Percentiles rank a stretch among this genome's conserved stretches.
phyloP scores from a whole-genome alignment of 768 basidiomycete genomes.

The Xanthoconium purpureum region DNA sequence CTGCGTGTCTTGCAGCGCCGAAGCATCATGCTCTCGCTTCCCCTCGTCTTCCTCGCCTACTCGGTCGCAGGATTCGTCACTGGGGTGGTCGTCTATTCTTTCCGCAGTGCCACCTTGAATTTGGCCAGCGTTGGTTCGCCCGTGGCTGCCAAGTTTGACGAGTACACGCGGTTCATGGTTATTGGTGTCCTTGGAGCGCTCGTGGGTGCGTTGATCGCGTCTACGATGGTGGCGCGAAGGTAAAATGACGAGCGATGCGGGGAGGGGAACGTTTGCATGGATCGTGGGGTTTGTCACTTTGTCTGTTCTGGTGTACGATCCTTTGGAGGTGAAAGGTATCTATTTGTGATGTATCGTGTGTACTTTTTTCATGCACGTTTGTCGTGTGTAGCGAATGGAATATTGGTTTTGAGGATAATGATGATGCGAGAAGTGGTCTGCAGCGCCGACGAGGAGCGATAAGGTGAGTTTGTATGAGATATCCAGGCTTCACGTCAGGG shows the following conservation, averaged over 20 bases:
- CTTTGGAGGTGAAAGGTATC: not conserved
- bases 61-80: slow-evolving; percentile 66
- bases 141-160: slow-evolving; percentile 47
- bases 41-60: slow-evolving; percentile 71
- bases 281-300: not conserved
- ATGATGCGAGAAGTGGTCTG: no score
- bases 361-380: not conserved
- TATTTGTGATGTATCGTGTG: not conserved
- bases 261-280: no score
- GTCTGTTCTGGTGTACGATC: not conserved
- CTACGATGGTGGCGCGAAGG: slow-evolving; percentile 35
- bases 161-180: slow-evolving; percentile 61
- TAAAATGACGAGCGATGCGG: not conserved
- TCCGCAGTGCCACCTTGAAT: slow-evolving; percentile 48
- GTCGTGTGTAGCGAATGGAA: not conserved
- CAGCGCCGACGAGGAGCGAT: no score
- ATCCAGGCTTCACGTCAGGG: no score
- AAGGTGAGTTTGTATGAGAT: no score
- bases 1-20: slow-evolving; percentile 33
- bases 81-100: slow-evolving; percentile 63
- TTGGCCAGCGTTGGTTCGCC: slow-evolving; percentile 31
- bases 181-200: slow-evolving; percentile 63
- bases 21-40: slow-evolving; percentile 65
- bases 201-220: slow-evolving; percentile 57
- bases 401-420: no score